phyloP scores from a whole-genome alignment of 495 filamentous ascomycete genomes.

The Podospora appendiculata region DNA sequence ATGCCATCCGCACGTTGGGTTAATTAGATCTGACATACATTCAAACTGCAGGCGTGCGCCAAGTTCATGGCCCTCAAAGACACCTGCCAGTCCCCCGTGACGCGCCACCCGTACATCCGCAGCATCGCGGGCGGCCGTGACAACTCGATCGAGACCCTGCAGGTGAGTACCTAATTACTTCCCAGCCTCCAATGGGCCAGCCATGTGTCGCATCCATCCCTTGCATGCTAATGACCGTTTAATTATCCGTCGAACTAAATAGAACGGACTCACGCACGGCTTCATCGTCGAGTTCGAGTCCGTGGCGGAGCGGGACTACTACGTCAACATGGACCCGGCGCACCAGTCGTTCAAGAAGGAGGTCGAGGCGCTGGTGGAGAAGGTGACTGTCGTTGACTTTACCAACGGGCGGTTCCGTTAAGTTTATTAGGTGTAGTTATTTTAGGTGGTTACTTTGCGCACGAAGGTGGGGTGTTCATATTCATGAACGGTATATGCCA shows the following conservation, averaged over 20 bases:
- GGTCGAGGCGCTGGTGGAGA: constrained; percentile 27
- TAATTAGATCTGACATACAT: not conserved
- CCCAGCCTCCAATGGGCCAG: too few species aligned
- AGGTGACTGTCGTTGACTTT: constrained; percentile 10
- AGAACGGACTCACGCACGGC: constrained; percentile 50
- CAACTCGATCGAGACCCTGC: constrained; percentile 53
- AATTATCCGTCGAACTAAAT: not conserved
- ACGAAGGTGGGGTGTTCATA: too few species aligned
- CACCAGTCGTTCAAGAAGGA: constrained; percentile 38
- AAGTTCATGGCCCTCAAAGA: constrained; percentile 20
- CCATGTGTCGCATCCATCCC: too few species aligned
- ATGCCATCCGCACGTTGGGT: too few species aligned
- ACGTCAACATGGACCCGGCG: constrained; percentile 41
- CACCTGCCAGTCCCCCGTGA: constrained; percentile 40
- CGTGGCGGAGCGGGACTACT: constrained; percentile 47
- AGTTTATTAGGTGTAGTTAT: too few species aligned
- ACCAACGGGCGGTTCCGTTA: not conserved
- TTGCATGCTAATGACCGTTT: not conserved
- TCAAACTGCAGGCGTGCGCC: constrained; percentile 13
- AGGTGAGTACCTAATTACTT: constrained; percentile 31
- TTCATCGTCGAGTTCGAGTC: constrained; percentile 55
- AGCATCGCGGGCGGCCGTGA: constrained; percentile 49
- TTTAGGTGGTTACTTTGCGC: too few species aligned
- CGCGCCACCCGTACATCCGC: constrained; percentile 48
- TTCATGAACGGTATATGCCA: too few species aligned